Percentiles rank a stretch among this genome's conserved stretches.
Conservation (phyloP, 176 grass and related monocot genomes). For the Eremochloa ophiuroides region DNA sequence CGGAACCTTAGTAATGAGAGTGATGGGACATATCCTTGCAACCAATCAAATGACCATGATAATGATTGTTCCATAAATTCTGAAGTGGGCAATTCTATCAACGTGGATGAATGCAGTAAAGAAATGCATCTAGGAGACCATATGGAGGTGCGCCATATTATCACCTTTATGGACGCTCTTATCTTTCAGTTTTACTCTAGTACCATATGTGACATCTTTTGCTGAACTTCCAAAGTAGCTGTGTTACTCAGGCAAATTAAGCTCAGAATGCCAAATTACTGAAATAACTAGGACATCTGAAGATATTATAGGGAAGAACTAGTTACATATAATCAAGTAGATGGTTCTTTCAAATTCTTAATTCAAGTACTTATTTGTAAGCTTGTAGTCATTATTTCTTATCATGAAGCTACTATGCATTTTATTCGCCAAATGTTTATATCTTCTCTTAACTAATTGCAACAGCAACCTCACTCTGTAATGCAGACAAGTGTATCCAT, state of each 20-base stretch:
- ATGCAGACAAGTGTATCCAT: conserved; percentile 51
- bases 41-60: conserved; percentile 29
- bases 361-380: background rate
- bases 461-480: conserved; percentile 10
- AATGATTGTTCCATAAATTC: background rate
- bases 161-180: background rate
- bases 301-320: background rate
- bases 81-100: conserved; percentile 34
- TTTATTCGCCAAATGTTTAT: background rate
- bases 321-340: conserved; percentile 4
- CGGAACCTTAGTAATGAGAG: conserved; percentile 25
- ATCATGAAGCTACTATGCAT: background rate
- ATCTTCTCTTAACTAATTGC: conserved; percentile 15
- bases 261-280: conserved; percentile 1
- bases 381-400: background rate
- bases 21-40: conserved; percentile 12
- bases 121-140: conserved; percentile 15
- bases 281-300: background rate
- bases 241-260: background rate
- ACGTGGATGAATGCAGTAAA: conserved; percentile 19
- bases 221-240: background rate
- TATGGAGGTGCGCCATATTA: conserved; percentile 32
- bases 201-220: conserved; percentile 13
- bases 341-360: background rate
- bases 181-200: background rate